Evolutionary conservation across 352 stramenopile genomes (phyloP).

Genomic region (Globisporangium splendens): DNA sequence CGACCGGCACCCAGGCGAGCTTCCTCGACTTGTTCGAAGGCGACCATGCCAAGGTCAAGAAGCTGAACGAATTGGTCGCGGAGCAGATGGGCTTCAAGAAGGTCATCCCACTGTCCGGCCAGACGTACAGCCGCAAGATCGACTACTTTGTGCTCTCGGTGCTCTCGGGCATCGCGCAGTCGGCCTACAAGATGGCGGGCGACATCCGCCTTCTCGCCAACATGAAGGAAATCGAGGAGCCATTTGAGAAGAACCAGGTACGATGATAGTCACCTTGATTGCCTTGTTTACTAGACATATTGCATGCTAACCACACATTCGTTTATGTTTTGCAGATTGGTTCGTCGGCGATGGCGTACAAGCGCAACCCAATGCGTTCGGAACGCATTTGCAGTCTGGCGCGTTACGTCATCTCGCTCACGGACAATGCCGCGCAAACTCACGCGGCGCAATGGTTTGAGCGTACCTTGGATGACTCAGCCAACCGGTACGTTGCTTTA

Average conservation of each 20-base stretch:
- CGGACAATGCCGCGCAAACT: constrained; percentile 95
- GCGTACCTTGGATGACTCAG: constrained; percentile 98
- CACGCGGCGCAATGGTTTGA: constrained; percentile 99
- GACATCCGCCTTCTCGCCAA: constrained; percentile 99
- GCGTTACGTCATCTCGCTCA: constrained; percentile 98
- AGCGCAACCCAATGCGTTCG: constrained; percentile 98
- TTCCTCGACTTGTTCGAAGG: constrained; percentile 99
- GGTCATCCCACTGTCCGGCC: constrained; percentile 95
- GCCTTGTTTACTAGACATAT: too few species aligned
- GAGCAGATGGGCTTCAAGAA: constrained; percentile 98
- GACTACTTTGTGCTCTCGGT: constrained; percentile 96
- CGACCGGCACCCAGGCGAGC: constrained; percentile 97
- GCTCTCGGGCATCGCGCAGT: constrained; percentile 96
- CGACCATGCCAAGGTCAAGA: constrained; percentile 97
- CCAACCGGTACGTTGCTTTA: constrained; percentile 82
- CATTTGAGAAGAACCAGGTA: constrained; percentile 90
- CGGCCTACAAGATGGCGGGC: constrained; percentile 98
- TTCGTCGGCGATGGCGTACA: constrained; percentile 99
- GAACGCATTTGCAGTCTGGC: constrained; percentile 97
- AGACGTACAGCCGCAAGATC: constrained; percentile 99
- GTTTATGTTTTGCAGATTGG: constrained; percentile 73
- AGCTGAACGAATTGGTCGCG: constrained; percentile 95
- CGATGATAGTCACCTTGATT: background rate
- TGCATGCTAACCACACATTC: too few species aligned
- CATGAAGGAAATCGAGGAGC: constrained; percentile 98